A percentile compares a stretch with the other conserved stretches of the same genome.
These are phyloP conservation scores for Candida glucosophila DNA, from an alignment of 1,139 yeast species.

Conservation along the genomic window DNA sequence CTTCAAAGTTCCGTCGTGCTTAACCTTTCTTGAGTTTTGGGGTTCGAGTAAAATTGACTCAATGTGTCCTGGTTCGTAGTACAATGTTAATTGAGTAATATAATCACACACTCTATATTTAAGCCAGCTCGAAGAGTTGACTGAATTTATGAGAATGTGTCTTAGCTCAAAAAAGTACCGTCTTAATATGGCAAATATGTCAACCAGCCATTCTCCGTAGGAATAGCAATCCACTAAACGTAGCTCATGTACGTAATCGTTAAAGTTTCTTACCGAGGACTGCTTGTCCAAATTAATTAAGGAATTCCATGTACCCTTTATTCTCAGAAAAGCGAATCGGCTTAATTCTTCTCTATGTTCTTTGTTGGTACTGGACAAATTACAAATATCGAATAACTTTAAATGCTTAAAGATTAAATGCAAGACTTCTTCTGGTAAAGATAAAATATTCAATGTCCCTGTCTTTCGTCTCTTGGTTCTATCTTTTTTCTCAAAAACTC, in stretches of 20 bases:
- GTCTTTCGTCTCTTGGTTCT: background rate
- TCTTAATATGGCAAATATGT: constrained; percentile 17
- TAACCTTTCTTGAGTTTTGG: constrained; percentile 13
- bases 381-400: constrained; percentile 14
- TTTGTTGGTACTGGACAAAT: constrained; percentile 14
- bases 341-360: constrained; percentile 13
- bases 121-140: constrained; percentile 34
- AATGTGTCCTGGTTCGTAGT: constrained; percentile 15
- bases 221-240: constrained; percentile 27
- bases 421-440: constrained; percentile 22
- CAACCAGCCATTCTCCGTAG: constrained; percentile 36
- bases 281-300: too few species aligned
- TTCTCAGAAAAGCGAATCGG: constrained; percentile 14
- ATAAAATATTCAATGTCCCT: constrained; percentile 4
- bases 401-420: constrained; percentile 12
- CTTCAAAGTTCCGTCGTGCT: constrained; percentile 5
- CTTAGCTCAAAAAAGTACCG: constrained; percentile 14
- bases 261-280: constrained; percentile 5
- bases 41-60: constrained; percentile 11
- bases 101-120: constrained; percentile 20
- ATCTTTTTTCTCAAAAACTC: too few species aligned
- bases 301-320: constrained; percentile 24
- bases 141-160: constrained; percentile 21
- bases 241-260: constrained; percentile 10
- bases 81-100: constrained; percentile 16